These are phyloP conservation scores for Eucalyptus curtisii DNA, from an alignment of 345 rosid genomes.

Conservation along the genomic window DNA sequence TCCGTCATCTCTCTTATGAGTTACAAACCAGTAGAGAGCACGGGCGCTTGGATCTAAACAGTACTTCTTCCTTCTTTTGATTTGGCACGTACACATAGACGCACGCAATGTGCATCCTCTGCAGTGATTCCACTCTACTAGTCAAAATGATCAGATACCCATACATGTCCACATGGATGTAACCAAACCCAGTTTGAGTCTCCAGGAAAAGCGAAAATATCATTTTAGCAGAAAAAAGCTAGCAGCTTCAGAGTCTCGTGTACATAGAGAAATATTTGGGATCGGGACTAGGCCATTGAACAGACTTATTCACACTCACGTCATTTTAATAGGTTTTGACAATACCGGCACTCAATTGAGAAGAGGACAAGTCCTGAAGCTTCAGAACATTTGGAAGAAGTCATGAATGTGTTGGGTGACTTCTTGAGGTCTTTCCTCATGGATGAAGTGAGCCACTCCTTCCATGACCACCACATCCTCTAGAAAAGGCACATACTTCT, in stretches of 20 bases:
- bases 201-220: background rate
- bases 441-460: constrained; percentile 64
- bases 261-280: background rate
- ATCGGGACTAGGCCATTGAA: background rate
- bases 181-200: background rate
- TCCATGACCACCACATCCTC: constrained; percentile 62
- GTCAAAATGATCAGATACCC: background rate
- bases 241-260: background rate
- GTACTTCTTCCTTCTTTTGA: background rate
- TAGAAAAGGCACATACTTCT: constrained; percentile 45
- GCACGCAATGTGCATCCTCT: background rate
- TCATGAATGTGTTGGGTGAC: constrained; percentile 46
- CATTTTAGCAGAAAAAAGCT: background rate
- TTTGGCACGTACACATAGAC: background rate
- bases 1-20: background rate
- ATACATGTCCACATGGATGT: background rate
- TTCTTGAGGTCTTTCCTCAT: constrained; percentile 53
- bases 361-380: background rate
- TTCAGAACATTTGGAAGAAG: constrained; percentile 2
- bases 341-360: background rate
- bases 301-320: background rate
- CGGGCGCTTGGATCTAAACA: background rate
- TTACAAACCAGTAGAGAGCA: background rate
- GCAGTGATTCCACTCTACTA: background rate
- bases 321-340: background rate